Conservation (phyloP, 352 stramenopile genomes). For the Aphanomyces cochlioides region DNA sequence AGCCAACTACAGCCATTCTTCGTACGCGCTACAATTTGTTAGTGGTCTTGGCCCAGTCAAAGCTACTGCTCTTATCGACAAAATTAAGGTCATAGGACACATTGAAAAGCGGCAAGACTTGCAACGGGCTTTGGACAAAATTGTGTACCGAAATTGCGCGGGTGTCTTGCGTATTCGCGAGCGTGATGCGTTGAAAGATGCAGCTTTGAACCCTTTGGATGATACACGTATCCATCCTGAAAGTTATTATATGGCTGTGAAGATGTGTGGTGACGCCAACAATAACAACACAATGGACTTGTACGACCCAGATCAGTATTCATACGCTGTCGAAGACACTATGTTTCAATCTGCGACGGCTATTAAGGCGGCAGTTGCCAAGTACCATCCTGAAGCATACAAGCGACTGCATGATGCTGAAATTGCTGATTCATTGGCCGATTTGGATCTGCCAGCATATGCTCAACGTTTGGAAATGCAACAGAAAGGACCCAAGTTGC, state of each 20-base stretch:
- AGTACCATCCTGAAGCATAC: conserved; percentile 41
- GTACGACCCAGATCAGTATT: conserved; percentile 89
- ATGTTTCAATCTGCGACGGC: conserved; percentile 87
- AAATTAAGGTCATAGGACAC: conserved; percentile 78
- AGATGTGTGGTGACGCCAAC: conserved; percentile 88
- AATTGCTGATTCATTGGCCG: conserved; percentile 82
- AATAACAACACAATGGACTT: conserved; percentile 90
- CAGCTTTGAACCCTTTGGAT: conserved; percentile 80
- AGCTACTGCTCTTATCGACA: conserved; percentile 71
- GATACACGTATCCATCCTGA: conserved; percentile 86
- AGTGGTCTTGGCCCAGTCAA: conserved; percentile 81
- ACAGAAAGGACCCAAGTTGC: conserved; percentile 84
- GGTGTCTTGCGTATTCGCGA: conserved; percentile 86
- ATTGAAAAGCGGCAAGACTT: conserved; percentile 83
- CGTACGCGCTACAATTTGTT: conserved; percentile 86
- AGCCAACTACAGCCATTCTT: conserved; percentile 85
- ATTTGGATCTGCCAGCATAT: conserved; percentile 84
- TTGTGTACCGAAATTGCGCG: conserved; percentile 85
- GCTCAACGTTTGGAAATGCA: conserved; percentile 81
- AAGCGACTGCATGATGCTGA: conserved; percentile 61
- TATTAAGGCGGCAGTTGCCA: conserved; percentile 62
- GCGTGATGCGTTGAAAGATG: conserved; percentile 76
- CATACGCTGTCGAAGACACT: conserved; percentile 85
- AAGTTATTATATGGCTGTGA: conserved; percentile 90
- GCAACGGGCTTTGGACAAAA: conserved; percentile 78